phyloP scores from a whole-genome alignment of 1,284 basidiomycete genomes.

The Athelia sp. region DNA sequence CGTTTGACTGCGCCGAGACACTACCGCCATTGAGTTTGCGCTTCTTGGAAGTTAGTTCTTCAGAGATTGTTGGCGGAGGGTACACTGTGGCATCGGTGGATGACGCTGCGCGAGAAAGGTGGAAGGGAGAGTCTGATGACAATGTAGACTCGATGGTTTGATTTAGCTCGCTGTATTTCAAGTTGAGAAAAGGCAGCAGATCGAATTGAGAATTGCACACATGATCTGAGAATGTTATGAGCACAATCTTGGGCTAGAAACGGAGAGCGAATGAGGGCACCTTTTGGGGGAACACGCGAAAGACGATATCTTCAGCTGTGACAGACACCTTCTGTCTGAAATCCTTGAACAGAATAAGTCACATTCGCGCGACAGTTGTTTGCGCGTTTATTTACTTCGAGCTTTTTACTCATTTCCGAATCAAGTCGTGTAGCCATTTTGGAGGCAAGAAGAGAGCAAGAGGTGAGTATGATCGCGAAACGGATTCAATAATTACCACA shows the following conservation, averaged over 20 bases:
- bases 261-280: conserved; percentile 28
- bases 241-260: background rate
- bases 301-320: conserved; percentile 61
- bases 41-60: conserved; percentile 36
- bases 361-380: background rate
- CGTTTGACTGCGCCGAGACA: conserved; percentile 20
- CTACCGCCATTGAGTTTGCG: conserved; percentile 22
- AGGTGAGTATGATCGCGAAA: background rate
- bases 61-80: conserved; percentile 34
- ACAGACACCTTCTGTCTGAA: conserved; percentile 43
- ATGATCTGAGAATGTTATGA: conserved; percentile 27
- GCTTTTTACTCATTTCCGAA: conserved; percentile 27
- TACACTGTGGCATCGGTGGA: conserved; percentile 57
- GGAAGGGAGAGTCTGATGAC: conserved; percentile 47
- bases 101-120: conserved; percentile 36
- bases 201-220: too few relatives aligned
- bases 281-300: conserved; percentile 60
- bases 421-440: conserved; percentile 21
- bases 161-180: conserved; percentile 52
- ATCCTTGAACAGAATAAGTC: conserved; percentile 29
- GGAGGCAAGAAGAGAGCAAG: background rate
- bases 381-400: conserved; percentile 27
- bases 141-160: conserved; percentile 44
- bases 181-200: background rate
- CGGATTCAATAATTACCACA: too few relatives aligned